Evolutionary conservation across 192 early-diverging fungal species (phyloP).

Genomic region (Gryganskiella cystojenkinii): DNA sequence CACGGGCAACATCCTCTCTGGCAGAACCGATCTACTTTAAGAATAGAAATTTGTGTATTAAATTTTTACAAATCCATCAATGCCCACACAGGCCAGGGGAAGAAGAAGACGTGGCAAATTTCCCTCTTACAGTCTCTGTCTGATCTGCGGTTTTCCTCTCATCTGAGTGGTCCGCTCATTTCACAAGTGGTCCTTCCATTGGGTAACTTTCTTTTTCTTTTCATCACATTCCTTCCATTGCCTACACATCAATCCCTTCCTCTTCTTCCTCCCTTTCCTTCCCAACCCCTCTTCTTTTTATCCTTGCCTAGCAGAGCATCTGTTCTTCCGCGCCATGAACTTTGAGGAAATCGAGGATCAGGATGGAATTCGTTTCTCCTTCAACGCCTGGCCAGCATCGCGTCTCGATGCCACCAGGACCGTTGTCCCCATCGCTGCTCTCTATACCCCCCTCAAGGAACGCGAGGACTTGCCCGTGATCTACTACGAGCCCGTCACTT

Average conservation of each 20-base stretch:
- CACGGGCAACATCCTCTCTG: conserved; percentile 68
- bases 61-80: too few species aligned
- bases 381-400: conserved; percentile 97
- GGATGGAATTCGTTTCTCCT: conserved; percentile 96
- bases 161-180: not conserved
- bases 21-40: conserved; percentile 25
- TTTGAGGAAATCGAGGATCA: conserved; percentile 93
- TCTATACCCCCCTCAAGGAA: conserved; percentile 97
- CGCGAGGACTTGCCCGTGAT: conserved; percentile 86
- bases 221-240: conserved; percentile 1
- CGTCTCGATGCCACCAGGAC: conserved; percentile 93
- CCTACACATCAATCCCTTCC: conserved; percentile 1
- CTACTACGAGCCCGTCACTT: conserved; percentile 96
- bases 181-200: not conserved
- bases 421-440: conserved; percentile 92
- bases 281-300: not conserved
- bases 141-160: too few species aligned
- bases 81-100: too few species aligned
- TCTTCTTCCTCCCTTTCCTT: conserved; percentile 1
- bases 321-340: conserved; percentile 76
- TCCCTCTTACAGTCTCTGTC: too few species aligned
- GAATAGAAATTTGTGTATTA: too few species aligned
- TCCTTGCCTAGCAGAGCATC: too few species aligned
- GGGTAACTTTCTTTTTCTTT: not conserved
- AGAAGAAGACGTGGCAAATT: too few species aligned